Percentiles rank a stretch among this genome's conserved stretches.
Evolutionary conservation across 2,329 filamentous ascomycete genomes (phyloP).

Genomic region (Pseudocercospora macadamiae): DNA sequence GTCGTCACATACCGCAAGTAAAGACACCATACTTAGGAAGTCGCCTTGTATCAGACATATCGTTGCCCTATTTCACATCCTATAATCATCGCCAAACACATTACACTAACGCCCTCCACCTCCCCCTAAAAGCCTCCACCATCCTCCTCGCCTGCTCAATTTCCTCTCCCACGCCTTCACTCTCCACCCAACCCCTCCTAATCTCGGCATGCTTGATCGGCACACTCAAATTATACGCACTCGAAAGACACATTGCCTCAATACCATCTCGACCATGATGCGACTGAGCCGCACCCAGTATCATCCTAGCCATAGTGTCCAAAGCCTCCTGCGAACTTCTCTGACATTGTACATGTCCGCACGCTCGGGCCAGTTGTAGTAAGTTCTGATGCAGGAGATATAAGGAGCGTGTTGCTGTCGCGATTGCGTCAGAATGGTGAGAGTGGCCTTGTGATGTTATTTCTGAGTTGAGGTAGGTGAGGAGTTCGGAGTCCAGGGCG

Average conservation of each 20-base stretch:
- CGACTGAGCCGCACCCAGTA: neutral
- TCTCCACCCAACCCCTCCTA: neutral
- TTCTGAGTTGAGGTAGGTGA: neutral
- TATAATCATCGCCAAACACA: no score
- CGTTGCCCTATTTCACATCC: no score
- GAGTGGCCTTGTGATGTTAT: neutral
- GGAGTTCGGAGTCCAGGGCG: neutral
- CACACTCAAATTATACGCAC: neutral
- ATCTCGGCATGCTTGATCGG: neutral
- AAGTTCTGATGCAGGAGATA: neutral
- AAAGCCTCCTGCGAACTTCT: neutral
- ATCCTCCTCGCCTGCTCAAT: neutral
- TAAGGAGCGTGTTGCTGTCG: neutral
- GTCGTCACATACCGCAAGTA: no score
- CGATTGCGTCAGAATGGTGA: conserved; percentile 4
- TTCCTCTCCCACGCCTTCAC: neutral
- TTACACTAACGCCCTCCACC: no score
- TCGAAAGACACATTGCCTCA: neutral
- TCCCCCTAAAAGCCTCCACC: neutral
- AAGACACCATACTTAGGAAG: no score
- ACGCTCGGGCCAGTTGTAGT: neutral
- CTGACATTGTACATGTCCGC: neutral
- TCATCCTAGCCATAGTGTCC: neutral
- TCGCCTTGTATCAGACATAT: no score
- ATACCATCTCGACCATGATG: neutral